These are phyloP conservation scores for Xylaria palmicola DNA, from an alignment of 495 filamentous ascomycete species.

Conservation along the genomic window DNA sequence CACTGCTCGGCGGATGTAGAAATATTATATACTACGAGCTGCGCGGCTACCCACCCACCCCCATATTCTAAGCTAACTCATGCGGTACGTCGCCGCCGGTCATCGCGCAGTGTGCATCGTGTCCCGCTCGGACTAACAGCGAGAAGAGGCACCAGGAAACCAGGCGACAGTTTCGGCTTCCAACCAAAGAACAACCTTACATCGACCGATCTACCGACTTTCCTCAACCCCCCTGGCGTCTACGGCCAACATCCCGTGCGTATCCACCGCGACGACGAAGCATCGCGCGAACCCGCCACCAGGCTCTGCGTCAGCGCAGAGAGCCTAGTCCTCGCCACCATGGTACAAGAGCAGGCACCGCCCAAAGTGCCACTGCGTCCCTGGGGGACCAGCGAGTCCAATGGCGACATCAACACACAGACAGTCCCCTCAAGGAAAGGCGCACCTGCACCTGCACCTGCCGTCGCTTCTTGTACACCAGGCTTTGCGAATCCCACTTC, in stretches of 20 bases:
- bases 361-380: conserved; percentile 29
- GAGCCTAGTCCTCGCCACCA: conserved; percentile 13
- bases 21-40: not conserved
- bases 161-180: conserved; percentile 32
- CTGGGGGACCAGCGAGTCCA: conserved; percentile 20
- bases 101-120: not conserved
- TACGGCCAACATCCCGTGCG: not conserved
- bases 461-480: conserved; percentile 12
- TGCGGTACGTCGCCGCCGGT: conserved; percentile 17
- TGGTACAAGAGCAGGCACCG: conserved; percentile 34
- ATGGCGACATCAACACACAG: conserved; percentile 8
- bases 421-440: conserved; percentile 33
- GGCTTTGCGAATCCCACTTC: conserved; percentile 17
- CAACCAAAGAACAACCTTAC: conserved; percentile 37
- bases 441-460: conserved; percentile 24
- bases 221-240: conserved; percentile 13
- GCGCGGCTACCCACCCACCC: too few species aligned
- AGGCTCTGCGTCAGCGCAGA: not conserved
- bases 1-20: not conserved
- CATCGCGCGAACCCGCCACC: conserved; percentile 12
- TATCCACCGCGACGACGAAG: not conserved
- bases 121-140: not conserved
- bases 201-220: conserved; percentile 26
- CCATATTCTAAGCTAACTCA: not conserved
- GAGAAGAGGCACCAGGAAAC: conserved; percentile 34